Evolutionary conservation across 495 filamentous ascomycete species (phyloP).

Genomic region (Trichoderma reesei): DNA sequence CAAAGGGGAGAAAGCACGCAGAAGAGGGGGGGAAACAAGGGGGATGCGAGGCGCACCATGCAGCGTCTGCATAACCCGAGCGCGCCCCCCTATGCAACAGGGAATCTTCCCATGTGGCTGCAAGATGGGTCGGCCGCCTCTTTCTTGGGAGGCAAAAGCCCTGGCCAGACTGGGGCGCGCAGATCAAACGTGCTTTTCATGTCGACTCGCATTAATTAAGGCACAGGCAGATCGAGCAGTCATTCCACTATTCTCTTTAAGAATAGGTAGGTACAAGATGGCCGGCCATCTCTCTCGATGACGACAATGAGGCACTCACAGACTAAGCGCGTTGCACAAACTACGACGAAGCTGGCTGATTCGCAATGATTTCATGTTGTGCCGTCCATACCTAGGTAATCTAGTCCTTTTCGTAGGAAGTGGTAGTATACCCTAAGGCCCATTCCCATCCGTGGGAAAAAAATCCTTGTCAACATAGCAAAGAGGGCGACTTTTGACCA

Average conservation of each 20-base stretch:
- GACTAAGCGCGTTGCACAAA: neutral
- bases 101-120: constrained; percentile 2
- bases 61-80: neutral
- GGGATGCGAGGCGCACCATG: neutral
- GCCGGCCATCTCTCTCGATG: neutral
- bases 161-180: neutral
- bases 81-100: neutral
- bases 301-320: neutral
- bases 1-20: too few species aligned
- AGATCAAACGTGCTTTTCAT: neutral
- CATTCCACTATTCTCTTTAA: neutral
- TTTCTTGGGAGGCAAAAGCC: neutral
- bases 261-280: constrained; percentile 1
- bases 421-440: too few species aligned
- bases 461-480: too few species aligned
- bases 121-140: neutral
- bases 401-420: too few species aligned
- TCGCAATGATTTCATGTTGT: too few species aligned
- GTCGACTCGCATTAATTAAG: constrained; percentile 8
- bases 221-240: neutral
- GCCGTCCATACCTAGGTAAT: too few species aligned
- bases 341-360: too few species aligned
- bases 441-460: too few species aligned
- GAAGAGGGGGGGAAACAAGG: neutral
- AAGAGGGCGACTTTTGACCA: too few species aligned